Evolutionary conservation across 164 flowering plant genomes (phyloP).

Genomic region (Chloranthus sessilifolius): DNA sequence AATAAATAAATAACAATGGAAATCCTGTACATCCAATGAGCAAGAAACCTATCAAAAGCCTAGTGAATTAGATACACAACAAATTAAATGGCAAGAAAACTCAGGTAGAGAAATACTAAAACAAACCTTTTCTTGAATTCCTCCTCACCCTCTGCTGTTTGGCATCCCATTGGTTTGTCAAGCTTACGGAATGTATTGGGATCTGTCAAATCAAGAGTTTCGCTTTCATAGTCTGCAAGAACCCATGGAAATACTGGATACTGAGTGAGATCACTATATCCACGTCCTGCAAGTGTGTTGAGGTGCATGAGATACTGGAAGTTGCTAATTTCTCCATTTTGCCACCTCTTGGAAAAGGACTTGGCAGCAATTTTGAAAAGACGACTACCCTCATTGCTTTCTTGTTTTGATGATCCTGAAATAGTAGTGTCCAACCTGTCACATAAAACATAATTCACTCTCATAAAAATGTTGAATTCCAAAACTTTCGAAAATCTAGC

Average conservation of each 20-base stretch:
- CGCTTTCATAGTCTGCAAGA: constrained; percentile 95
- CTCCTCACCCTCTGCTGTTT: constrained; percentile 91
- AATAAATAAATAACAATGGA: not conserved
- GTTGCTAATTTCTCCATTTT: constrained; percentile 98
- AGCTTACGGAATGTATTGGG: constrained; percentile 80
- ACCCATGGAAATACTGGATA: constrained; percentile 99
- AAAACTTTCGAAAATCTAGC: too few relatives aligned
- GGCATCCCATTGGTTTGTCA: constrained; percentile 99
- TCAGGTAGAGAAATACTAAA: not conserved
- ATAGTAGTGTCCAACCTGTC: constrained; percentile 94
- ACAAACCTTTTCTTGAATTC: constrained; percentile 88
- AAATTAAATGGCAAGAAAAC: constrained; percentile 5
- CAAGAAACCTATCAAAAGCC: not conserved
- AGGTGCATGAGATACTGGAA: constrained; percentile 99
- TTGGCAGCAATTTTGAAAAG: constrained; percentile 89
- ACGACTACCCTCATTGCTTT: constrained; percentile 88
- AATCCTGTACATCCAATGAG: not conserved
- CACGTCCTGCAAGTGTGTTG: constrained; percentile 98
- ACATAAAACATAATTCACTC: constrained; percentile 3
- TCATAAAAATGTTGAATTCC: not conserved
- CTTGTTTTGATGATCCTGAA: constrained; percentile 91
- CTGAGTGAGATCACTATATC: constrained; percentile 97
- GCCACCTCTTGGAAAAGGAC: constrained; percentile 99
- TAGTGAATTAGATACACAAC: too few relatives aligned
- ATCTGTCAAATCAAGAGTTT: constrained; percentile 62